phyloP scores from a whole-genome alignment of 495 filamentous ascomycete genomes.

The Talaromyces thailandensis region DNA sequence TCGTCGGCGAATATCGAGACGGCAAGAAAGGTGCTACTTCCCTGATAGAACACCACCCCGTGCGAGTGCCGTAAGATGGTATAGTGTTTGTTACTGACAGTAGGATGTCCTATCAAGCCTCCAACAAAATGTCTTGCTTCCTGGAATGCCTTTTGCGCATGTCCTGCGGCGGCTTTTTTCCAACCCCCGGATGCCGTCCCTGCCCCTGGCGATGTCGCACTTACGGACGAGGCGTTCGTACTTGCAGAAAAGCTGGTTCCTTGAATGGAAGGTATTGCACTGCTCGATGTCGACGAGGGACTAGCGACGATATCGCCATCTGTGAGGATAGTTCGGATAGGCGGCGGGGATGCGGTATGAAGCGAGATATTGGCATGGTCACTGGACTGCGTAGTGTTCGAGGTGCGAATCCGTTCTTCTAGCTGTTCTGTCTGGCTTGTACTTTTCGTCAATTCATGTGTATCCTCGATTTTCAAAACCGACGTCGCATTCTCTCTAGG shows the following conservation, averaged over 20 bases:
- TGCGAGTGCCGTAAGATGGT: constrained; percentile 59
- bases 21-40: constrained; percentile 49
- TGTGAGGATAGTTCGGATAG: not conserved
- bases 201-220: not conserved
- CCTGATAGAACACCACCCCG: constrained; percentile 54
- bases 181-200: not conserved
- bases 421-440: not conserved
- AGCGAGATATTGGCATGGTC: not conserved
- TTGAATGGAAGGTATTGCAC: not conserved
- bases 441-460: not conserved
- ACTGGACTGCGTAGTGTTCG: not conserved
- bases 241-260: not conserved
- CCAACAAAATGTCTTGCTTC: constrained; percentile 55
- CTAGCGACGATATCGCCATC: not conserved
- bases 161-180: constrained; percentile 4
- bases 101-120: constrained; percentile 52
- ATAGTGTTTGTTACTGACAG: constrained; percentile 55
- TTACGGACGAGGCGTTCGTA: not conserved
- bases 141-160: constrained; percentile 33
- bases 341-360: not conserved
- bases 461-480: not conserved
- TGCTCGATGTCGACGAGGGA: not conserved
- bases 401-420: not conserved
- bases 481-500: not conserved
- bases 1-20: constrained; percentile 53